These are phyloP conservation scores for Apiospora sp. DNA, from an alignment of 2,329 filamentous ascomycete species.

Conservation along the genomic window DNA sequence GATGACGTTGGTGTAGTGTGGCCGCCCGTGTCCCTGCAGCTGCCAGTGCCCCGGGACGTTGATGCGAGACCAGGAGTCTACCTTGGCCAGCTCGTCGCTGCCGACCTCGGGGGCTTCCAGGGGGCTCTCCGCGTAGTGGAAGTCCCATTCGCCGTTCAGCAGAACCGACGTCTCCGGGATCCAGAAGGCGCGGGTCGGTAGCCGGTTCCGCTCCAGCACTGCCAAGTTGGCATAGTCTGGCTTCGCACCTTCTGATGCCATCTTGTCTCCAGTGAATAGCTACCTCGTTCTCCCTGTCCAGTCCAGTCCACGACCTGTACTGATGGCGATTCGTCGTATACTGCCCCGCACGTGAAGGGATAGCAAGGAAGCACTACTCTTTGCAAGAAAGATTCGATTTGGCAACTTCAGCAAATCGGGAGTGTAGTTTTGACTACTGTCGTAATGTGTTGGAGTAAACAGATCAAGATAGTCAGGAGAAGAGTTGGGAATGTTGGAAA, in stretches of 20 bases:
- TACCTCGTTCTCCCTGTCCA: background rate
- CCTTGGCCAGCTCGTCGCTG: constrained; percentile 24
- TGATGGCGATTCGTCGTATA: background rate
- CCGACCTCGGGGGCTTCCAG: constrained; percentile 52
- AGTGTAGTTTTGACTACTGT: background rate
- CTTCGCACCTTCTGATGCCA: constrained; percentile 33
- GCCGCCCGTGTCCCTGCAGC: constrained; percentile 70
- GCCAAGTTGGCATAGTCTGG: constrained; percentile 60
- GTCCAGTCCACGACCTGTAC: background rate
- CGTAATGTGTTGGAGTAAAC: background rate
- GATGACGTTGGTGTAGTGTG: constrained; percentile 74
- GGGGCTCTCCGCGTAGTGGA: constrained; percentile 57
- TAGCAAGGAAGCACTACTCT: no score
- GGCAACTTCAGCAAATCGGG: no score
- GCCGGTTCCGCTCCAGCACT: constrained; percentile 60
- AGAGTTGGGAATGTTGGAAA: background rate
- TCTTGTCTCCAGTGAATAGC: background rate
- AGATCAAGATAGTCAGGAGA: no score
- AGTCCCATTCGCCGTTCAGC: constrained; percentile 66
- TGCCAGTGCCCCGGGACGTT: constrained; percentile 73
- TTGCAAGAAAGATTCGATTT: background rate
- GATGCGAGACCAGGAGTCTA: constrained; percentile 57
- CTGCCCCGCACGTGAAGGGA: background rate
- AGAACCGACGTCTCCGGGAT: constrained; percentile 55
- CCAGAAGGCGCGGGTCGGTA: constrained; percentile 60